Conservation (phyloP, 2,329 filamentous ascomycete species). For the Aspergillus sp. region DNA sequence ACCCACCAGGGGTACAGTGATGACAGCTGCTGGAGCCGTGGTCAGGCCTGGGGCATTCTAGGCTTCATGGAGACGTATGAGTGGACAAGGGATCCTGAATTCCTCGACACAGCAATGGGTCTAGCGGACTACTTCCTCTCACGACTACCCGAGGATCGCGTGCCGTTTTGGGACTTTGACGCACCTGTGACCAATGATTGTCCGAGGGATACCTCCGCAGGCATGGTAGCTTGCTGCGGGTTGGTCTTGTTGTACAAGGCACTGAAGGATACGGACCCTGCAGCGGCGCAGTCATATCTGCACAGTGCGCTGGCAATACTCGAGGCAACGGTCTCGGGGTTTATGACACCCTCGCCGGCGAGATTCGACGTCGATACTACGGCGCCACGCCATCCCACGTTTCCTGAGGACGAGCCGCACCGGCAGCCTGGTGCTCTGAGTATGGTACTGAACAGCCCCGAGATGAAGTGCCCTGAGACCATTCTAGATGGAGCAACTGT, state of each 20-base stretch:
- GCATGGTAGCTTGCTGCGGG: constrained; percentile 45
- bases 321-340: constrained; percentile 8
- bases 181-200: constrained; percentile 35
- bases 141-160: constrained; percentile 38
- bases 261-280: constrained; percentile 10
- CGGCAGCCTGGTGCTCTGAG: constrained; percentile 2
- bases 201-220: constrained; percentile 42
- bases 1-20: constrained; percentile 29
- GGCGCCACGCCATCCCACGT: neutral
- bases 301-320: constrained; percentile 10
- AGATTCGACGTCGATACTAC: constrained; percentile 1
- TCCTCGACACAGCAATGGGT: constrained; percentile 43
- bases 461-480: constrained; percentile 31
- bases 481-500: constrained; percentile 47
- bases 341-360: constrained; percentile 3
- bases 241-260: constrained; percentile 40
- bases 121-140: constrained; percentile 50
- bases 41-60: constrained; percentile 29
- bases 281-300: constrained; percentile 2
- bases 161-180: constrained; percentile 55
- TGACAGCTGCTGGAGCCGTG: constrained; percentile 25
- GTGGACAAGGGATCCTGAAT: constrained; percentile 29
- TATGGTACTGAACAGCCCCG: neutral
- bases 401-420: neutral
- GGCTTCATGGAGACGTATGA: constrained; percentile 42